Base-by-base conservation (phyloP, 805 yeast species). In the Schwanniomyces pseudopolymorphus region DNA sequence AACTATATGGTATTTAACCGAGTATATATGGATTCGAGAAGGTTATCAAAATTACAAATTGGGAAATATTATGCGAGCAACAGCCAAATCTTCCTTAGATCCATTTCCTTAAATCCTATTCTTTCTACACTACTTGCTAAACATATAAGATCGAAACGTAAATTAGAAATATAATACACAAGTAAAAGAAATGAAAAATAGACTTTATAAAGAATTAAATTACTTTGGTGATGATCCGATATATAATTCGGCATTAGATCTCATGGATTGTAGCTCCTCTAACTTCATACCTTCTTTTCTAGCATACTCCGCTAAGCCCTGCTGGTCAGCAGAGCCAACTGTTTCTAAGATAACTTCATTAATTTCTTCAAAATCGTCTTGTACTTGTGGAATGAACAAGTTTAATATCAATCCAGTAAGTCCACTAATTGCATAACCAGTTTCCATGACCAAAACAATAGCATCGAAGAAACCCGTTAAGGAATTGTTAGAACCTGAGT, bases 401-500 rank as follows among this genome's bases (percentile, higher is more conserved):
- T 86, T 85, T 45, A 84, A 67, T 35, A 85, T 63, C 9, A 85
- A 74, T 1, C 83, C 88, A 31, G 83, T 59, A 50, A 86, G 69
- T 11, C 89, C 92, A 37, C 85, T 77, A 24, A 85, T 69, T 17
- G 91, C 88, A 58, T 81, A 85, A 13, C 89, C 85, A 4, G 89
- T 82, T 60, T 84, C 87, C 81, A 84, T 78, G 40, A 86, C 83
- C 47, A 86, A 74, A 20, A 77, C 73, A 46, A 86, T 81, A 39
- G 91, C 91, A 58, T 84, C 79, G 43, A 80, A 67, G 64, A 86
- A 81, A 0, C 92, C 91, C 40, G 58, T 54, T 52, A 84, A 70
- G 1, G 80, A 73, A 21, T 60, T 56, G 67, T 86, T 85, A 53
- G 59, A 57, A n/a, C 91, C 91, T 2, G 59, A 45, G 67, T 86